Conservation (phyloP, 2,329 filamentous ascomycete genomes). For the Calonectria pseudoreteaudii region DNA sequence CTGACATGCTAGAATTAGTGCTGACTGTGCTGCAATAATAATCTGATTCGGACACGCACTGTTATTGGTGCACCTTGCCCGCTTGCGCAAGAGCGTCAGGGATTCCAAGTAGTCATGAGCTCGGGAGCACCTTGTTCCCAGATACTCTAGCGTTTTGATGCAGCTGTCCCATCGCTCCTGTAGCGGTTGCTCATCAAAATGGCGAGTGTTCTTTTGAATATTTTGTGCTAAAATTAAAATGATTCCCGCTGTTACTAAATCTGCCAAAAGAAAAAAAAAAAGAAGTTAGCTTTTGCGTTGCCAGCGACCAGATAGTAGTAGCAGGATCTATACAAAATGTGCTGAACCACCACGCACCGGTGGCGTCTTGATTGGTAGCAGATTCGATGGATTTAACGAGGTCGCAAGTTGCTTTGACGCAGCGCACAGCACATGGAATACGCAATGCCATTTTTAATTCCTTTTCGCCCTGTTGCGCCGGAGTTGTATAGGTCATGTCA, state of each 20-base stretch:
- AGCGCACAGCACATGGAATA: not conserved
- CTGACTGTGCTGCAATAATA: not conserved
- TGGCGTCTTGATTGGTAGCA: not conserved
- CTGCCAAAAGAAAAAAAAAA: not conserved
- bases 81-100: not conserved
- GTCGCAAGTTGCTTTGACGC: not conserved
- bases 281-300: not conserved
- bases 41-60: not conserved
- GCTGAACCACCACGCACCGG: slow-evolving; percentile 15
- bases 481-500: not conserved
- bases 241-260: not conserved
- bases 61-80: not conserved
- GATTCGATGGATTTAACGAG: not conserved
- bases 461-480: not conserved
- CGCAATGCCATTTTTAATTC: not conserved
- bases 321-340: not conserved
- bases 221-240: not conserved
- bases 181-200: not conserved
- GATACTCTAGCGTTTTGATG: not conserved
- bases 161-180: not conserved
- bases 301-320: fast-evolving
- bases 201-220: not conserved
- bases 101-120: not conserved
- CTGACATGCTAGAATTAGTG: not conserved
- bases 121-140: not conserved